Percentiles rank a stretch among this genome's conserved stretches.
Evolutionary conservation across 805 yeast species (phyloP).

Genomic region (Cyberlindnera lachancei): DNA sequence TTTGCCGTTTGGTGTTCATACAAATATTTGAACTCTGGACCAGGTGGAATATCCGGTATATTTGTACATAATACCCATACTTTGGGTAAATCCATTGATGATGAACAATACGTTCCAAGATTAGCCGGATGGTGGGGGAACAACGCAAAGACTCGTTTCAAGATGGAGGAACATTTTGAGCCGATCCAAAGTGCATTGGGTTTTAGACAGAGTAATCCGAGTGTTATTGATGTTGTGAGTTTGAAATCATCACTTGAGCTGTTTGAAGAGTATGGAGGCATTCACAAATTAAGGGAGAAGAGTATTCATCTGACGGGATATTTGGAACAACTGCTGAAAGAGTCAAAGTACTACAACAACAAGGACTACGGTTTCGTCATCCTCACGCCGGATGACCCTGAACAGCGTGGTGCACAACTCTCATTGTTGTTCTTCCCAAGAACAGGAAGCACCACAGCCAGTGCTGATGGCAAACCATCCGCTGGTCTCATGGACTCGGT

Average conservation of each 20-base stretch:
- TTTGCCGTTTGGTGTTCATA: slow-evolving; percentile 95
- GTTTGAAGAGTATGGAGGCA: slow-evolving; percentile 50
- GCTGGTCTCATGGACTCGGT: slow-evolving; percentile 62
- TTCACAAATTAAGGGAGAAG: slow-evolving; percentile 45
- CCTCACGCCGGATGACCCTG: slow-evolving; percentile 57
- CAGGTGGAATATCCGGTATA: slow-evolving; percentile 88
- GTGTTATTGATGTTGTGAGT: slow-evolving; percentile 78
- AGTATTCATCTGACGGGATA: slow-evolving; percentile 51
- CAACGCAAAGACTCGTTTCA: slow-evolving; percentile 57
- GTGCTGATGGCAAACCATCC: too few relatives aligned
- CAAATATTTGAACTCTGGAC: slow-evolving; percentile 87
- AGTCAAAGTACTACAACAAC: slow-evolving; percentile 37
- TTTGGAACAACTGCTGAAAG: slow-evolving; percentile 39
- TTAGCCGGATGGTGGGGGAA: slow-evolving; percentile 99
- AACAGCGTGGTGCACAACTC: slow-evolving; percentile 73
- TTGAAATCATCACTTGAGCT: slow-evolving; percentile 61
- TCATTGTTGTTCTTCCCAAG: slow-evolving; percentile 62
- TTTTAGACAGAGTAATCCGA: slow-evolving; percentile 84
- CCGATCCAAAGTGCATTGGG: slow-evolving; percentile 86
- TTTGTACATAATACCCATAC: slow-evolving; percentile 55
- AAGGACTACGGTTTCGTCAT: slow-evolving; percentile 40
- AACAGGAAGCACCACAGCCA: slow-evolving; percentile 23
- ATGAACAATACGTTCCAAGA: slow-evolving; percentile 43
- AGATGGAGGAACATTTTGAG: slow-evolving; percentile 70
- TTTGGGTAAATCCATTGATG: slow-evolving; percentile 21